Base-by-base conservation (phyloP, 148 eudicot genomes). In the Tetragonia tetragonoides region DNA sequence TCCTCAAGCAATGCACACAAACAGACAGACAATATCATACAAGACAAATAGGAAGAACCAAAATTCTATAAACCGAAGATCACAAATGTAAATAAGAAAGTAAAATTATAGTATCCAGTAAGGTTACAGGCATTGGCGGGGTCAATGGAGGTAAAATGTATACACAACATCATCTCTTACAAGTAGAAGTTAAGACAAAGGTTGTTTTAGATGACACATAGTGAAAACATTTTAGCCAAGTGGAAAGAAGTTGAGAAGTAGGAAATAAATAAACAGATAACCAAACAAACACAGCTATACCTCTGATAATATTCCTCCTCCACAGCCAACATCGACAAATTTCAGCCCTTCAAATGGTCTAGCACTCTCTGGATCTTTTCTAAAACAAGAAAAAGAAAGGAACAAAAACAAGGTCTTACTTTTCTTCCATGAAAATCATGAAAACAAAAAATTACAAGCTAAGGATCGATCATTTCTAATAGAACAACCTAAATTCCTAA, bases 271-370 rank as follows among this genome's bases (percentile, higher is more conserved):
- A 57, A 51, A 51, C 56, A 51, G 17, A 51, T 8, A 3, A 51
- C 11, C 9, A 5, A 44, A 44, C 47, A 9, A 49, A 49, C 60
- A 18, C 60, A 56, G 3, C n/a, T 56, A 56, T 18, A 92, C 98
- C 97, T 92, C 98, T 76, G 98, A 92, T 66, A 95, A 63, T 77
- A 95, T 89, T 60, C 99, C 98, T 81, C 98, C 98, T 84, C 98
- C 99, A 86, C 97, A 95, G 65, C 99, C 99, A 82, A 95, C 94
- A 85, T 95, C 99, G 24, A 90, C 83, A 83, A 92, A 84, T 63
- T 88, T 92, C 80, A 95, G 75, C 73, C 97, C 99, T 87, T 91
- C 99, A 83, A 95, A 91, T 40, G 99, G 99, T 82, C 92, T 85
- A 75, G 90, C 79, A 84, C 88, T 85, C 66, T 79, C 47, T 74